Percentiles rank a stretch among this genome's conserved stretches.
Conservation (phyloP, 257 asterid genomes). For the Gentiana straminea region DNA sequence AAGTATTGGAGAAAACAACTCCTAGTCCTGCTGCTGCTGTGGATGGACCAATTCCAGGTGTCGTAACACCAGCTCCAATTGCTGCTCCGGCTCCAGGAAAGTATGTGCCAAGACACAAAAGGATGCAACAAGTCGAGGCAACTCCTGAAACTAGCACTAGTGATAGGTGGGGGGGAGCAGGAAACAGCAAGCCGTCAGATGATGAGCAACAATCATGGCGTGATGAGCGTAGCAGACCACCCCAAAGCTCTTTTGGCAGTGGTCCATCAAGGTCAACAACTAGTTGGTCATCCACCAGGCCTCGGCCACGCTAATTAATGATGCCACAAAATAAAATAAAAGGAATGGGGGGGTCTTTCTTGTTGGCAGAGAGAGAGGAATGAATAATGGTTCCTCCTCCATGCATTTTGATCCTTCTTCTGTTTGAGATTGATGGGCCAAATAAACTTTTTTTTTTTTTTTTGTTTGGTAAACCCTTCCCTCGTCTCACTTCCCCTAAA, state of each 20-base stretch:
- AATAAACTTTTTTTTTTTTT: no score
- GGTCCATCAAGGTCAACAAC: slow-evolving; percentile 11
- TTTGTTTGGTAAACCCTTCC: no score
- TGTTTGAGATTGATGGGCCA: no score
- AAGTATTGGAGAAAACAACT: slow-evolving; percentile 8
- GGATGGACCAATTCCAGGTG: slow-evolving; percentile 3
- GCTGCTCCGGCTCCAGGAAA: slow-evolving; percentile 9
- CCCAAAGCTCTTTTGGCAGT: slow-evolving; percentile 10
- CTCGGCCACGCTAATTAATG: background rate
- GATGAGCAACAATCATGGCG: slow-evolving; percentile 11
- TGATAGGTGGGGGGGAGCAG: slow-evolving; percentile 9
- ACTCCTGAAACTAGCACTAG: slow-evolving; percentile 8
- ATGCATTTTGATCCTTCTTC: no score
- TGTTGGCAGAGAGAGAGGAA: no score
- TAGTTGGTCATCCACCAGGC: slow-evolving; percentile 8
- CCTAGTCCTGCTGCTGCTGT: slow-evolving; percentile 4
- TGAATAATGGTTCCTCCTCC: no score
- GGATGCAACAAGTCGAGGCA: slow-evolving; percentile 5
- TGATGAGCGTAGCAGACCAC: slow-evolving; percentile 9
- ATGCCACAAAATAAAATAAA: no score
- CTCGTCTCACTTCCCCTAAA: no score
- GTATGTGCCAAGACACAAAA: slow-evolving; percentile 14
- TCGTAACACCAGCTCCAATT: background rate
- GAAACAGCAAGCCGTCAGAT: slow-evolving; percentile 4
- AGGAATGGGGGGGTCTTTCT: background rate